These are phyloP conservation scores for Trichoderma orchidacearum DNA, from an alignment of 495 filamentous ascomycete species.

Conservation along the genomic window DNA sequence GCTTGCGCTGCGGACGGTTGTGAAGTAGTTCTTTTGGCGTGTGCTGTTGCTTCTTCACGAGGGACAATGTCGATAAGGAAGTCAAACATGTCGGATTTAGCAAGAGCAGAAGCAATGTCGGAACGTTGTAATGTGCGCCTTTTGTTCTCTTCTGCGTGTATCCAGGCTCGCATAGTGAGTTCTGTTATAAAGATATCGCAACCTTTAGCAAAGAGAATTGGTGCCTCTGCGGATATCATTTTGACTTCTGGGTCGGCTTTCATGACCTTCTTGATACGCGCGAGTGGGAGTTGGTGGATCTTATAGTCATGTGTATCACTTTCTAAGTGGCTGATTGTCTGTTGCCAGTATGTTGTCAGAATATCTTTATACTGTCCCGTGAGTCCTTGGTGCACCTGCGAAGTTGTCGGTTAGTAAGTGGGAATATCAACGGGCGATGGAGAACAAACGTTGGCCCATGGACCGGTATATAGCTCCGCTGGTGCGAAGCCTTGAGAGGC, in stretches of 20 bases:
- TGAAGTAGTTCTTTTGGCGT: conserved; percentile 54
- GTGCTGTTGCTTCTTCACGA: conserved; percentile 76
- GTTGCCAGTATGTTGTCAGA: conserved; percentile 96
- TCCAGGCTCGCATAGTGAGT: conserved; percentile 99
- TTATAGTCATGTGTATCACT: conserved; percentile 96
- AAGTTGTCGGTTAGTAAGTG: conserved; percentile 7
- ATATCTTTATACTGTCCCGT: conserved; percentile 90
- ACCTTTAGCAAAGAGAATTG: conserved; percentile 95
- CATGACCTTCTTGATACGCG: conserved; percentile 99
- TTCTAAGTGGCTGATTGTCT: conserved; percentile 89
- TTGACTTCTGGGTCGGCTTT: conserved; percentile 98
- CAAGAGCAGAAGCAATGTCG: conserved; percentile 88
- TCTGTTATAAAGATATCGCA: conserved; percentile 99
- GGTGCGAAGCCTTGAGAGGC: conserved; percentile 69
- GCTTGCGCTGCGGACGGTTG: conserved; percentile 28
- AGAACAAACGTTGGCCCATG: conserved; percentile 78
- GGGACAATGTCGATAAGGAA: conserved; percentile 98
- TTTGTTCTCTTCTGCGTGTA: conserved; percentile 98
- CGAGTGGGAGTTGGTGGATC: conserved; percentile 85
- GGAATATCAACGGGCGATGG: conserved; percentile 3
- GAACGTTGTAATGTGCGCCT: conserved; percentile 86
- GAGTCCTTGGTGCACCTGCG: conserved; percentile 85
- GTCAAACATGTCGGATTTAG: conserved; percentile 99
- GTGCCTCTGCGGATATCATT: conserved; percentile 98
- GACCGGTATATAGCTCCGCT: conserved; percentile 78